Conservation (phyloP, 1,284 basidiomycete species). For the Apiotrichum domesticum region DNA sequence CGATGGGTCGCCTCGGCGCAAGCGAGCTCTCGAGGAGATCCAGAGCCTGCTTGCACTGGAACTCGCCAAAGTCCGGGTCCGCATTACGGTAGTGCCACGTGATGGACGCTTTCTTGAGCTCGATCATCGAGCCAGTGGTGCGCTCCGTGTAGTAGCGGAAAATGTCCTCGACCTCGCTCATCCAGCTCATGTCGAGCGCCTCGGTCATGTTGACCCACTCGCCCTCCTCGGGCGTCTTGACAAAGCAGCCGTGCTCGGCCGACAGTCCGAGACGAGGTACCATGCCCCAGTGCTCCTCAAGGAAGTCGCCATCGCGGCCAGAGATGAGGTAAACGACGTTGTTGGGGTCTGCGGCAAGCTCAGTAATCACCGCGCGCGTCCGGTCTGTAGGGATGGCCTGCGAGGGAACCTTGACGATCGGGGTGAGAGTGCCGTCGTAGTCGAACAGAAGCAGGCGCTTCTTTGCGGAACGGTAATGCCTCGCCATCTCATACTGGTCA, state of each 20-base stretch:
- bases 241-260: slow-evolving; percentile 94
- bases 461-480: slow-evolving; percentile 63
- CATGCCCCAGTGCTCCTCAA: slow-evolving; percentile 86
- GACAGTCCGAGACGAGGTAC: slow-evolving; percentile 78
- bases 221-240: slow-evolving; percentile 62
- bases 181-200: slow-evolving; percentile 94
- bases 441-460: slow-evolving; percentile 92
- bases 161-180: slow-evolving; percentile 88
- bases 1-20: slow-evolving; percentile 78
- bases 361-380: slow-evolving; percentile 68
- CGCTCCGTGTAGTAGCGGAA: slow-evolving; percentile 96
- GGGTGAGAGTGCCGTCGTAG: slow-evolving; percentile 95
- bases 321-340: slow-evolving; percentile 97
- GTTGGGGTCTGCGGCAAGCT: slow-evolving; percentile 67
- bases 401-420: slow-evolving; percentile 90
- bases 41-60: slow-evolving; percentile 94
- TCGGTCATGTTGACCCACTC: slow-evolving; percentile 86
- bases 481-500: slow-evolving; percentile 58
- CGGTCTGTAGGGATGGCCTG: slow-evolving; percentile 75
- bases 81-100: slow-evolving; percentile 95
- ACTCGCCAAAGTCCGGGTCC: slow-evolving; percentile 92
- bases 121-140: slow-evolving; percentile 91
- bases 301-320: slow-evolving; percentile 88
- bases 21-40: slow-evolving; percentile 90
- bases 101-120: slow-evolving; percentile 93